Base-by-base conservation (phyloP, 73 alveolate species). In the Tetrahymena malaccensis region DNA sequence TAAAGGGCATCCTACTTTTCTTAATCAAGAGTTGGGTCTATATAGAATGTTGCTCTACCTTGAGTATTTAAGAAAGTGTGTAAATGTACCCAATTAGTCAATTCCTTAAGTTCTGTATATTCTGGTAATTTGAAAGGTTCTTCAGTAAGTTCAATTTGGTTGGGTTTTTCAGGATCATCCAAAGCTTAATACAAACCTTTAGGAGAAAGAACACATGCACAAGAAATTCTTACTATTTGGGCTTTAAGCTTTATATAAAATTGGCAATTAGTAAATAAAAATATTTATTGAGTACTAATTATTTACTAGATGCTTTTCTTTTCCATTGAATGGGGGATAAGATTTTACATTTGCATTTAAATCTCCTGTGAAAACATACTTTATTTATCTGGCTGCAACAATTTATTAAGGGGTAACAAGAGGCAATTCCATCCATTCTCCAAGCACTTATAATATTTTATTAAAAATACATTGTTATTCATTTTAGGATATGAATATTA, bases 341-440 rank as follows among this genome's bases (percentile, higher is more conserved):
- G 99, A 96, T 94, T 96, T 94, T 43, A 99, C 97, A 38, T 96
- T 94, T 40, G 98, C 98, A 85, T 98, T 98, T 93, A 99, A 96
- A 95, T 98, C 97, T 44, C 99, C 99, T 70, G 99, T 99, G 84
- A 98, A 96, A 34, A 98, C 94, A 96, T 99, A 97, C 96, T 98
- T 99, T 85, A 99, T 98, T 94, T 94, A 89, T 94, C 99, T 98
- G 55, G 99, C 98, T 9, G 96, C 98, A 44, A 43, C 94, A 34
- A 98, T 95, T 94, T 99, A 99, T 57, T 97, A 97, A n/a, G 99
- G 99, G 84, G 95, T 96, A 43, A 96, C 98, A 95, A 98, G 99
- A 21, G 99, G 99, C 70, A 99, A 98, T 98, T 99, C 99, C 84
- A 97, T 57, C 99, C 99, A 99, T 96, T 98, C 99, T 57, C 96